Evolutionary conservation across 352 stramenopile genomes (phyloP).

Genomic region (Phytophthora aleatoria): DNA sequence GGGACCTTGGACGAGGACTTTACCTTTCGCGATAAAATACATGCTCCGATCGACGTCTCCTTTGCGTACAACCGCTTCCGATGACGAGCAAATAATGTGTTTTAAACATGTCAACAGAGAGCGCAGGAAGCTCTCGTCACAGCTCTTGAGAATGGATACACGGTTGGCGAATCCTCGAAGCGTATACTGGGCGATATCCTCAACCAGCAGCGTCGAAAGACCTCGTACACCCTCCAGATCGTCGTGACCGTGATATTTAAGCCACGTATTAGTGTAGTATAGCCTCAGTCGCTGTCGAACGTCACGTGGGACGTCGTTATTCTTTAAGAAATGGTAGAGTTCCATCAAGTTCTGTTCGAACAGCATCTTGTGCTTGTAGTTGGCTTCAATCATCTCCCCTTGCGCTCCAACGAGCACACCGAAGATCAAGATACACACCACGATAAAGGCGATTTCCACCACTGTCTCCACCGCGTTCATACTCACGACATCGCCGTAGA

Average conservation of each 20-base stretch:
- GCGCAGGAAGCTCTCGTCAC: constrained; percentile 70
- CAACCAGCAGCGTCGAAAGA: constrained; percentile 60
- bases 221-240: constrained; percentile 61
- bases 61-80: constrained; percentile 64
- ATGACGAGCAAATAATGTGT: constrained; percentile 69
- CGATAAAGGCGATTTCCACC: constrained; percentile 60
- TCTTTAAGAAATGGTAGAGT: constrained; percentile 63
- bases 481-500: constrained; percentile 72
- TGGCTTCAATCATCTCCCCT: constrained; percentile 61
- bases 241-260: constrained; percentile 67
- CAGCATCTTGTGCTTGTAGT: constrained; percentile 70
- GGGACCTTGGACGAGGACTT: constrained; percentile 61
- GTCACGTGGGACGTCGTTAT: constrained; percentile 58
- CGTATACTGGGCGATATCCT: constrained; percentile 78
- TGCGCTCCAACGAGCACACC: constrained; percentile 69
- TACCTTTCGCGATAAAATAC: constrained; percentile 75
- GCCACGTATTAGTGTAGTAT: constrained; percentile 76
- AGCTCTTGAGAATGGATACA: constrained; percentile 69
- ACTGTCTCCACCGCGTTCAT: constrained; percentile 65
- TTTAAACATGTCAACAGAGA: constrained; percentile 65
- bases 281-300: constrained; percentile 56
- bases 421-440: constrained; percentile 75
- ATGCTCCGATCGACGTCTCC: constrained; percentile 74
- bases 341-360: constrained; percentile 75
- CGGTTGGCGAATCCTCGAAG: constrained; percentile 57